Percentiles rank a stretch among this genome's conserved stretches.
Conservation (phyloP, 202 grass and related monocot genomes). For the Zoysia matrella region DNA sequence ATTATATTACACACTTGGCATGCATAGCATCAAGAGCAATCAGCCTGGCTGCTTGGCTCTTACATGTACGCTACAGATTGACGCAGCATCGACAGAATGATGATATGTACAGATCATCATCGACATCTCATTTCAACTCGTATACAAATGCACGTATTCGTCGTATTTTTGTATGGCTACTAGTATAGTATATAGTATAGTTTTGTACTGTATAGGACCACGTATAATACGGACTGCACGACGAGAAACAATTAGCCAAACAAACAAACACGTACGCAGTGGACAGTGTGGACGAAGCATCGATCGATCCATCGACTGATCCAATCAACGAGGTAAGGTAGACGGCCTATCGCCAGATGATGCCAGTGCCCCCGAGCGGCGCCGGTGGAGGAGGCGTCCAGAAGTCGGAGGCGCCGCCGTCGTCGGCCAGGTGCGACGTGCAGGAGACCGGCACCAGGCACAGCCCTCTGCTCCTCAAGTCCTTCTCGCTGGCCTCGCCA, state of each 20-base stretch:
- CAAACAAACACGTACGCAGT: neutral
- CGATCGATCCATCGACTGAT: neutral
- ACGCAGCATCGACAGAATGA: slow-evolving; percentile 38
- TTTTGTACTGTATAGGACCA: no score
- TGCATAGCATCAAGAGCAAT: slow-evolving; percentile 74
- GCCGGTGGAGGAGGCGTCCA: slow-evolving; percentile 34
- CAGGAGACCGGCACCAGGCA: slow-evolving; percentile 63
- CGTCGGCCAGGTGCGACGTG: slow-evolving; percentile 43
- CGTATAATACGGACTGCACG: no score
- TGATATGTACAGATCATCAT: slow-evolving; percentile 32
- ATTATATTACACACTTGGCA: neutral
- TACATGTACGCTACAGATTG: no score
- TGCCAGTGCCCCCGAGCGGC: slow-evolving; percentile 4
- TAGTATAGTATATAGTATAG: no score
- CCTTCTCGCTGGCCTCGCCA: neutral
- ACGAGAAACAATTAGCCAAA: neutral
- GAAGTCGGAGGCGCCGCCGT: slow-evolving; percentile 45
- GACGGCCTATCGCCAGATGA: slow-evolving; percentile 29
- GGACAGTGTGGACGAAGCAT: neutral
- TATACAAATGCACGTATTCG: neutral
- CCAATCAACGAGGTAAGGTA: no score
- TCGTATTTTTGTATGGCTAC: neutral
- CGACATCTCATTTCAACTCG: neutral
- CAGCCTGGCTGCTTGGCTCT: slow-evolving; percentile 47
- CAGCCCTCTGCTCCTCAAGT: slow-evolving; percentile 57